Evolutionary conservation across 1,284 basidiomycete genomes (phyloP).

Genomic region (Afroboletus lepidellus): DNA sequence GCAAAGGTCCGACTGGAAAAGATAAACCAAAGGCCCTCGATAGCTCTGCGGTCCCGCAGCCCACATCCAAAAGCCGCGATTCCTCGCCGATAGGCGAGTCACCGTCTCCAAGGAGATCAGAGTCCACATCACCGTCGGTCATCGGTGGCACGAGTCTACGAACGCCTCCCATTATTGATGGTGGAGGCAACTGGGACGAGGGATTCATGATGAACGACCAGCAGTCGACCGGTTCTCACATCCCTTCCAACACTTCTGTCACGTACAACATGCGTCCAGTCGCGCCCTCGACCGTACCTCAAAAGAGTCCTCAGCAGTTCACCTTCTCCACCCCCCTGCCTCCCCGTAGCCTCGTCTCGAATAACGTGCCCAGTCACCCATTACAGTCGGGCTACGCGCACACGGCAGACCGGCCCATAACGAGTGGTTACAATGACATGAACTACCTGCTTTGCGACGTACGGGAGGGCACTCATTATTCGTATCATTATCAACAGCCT

Average conservation of each 20-base stretch:
- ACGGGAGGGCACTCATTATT: constrained; percentile 35
- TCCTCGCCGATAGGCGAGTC: constrained; percentile 48
- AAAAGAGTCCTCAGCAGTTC: constrained; percentile 37
- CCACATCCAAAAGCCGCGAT: constrained; percentile 38
- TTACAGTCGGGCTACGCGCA: constrained; percentile 33
- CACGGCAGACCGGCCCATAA: constrained; percentile 32
- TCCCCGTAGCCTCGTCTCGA: constrained; percentile 31
- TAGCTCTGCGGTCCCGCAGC: constrained; percentile 24
- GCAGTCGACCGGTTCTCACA: constrained; percentile 35
- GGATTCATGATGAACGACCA: constrained; percentile 54
- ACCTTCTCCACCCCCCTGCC: constrained; percentile 35
- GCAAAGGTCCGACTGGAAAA: constrained; percentile 81
- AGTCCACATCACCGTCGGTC: constrained; percentile 36
- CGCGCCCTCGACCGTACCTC: constrained; percentile 28
- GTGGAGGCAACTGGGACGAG: constrained; percentile 56
- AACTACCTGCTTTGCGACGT: constrained; percentile 36
- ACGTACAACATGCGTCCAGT: constrained; percentile 40
- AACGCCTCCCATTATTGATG: constrained; percentile 46
- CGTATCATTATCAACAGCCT: constrained; percentile 37
- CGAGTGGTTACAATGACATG: constrained; percentile 37
- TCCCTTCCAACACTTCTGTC: constrained; percentile 41
- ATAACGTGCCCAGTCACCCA: constrained; percentile 28
- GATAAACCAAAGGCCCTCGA: constrained; percentile 63
- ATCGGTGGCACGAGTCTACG: constrained; percentile 32
- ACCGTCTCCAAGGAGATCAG: constrained; percentile 40